Percentiles rank a stretch among this genome's conserved stretches.
phyloP scores from a whole-genome alignment of 1,284 basidiomycete genomes.

The Naganishia sp. region DNA sequence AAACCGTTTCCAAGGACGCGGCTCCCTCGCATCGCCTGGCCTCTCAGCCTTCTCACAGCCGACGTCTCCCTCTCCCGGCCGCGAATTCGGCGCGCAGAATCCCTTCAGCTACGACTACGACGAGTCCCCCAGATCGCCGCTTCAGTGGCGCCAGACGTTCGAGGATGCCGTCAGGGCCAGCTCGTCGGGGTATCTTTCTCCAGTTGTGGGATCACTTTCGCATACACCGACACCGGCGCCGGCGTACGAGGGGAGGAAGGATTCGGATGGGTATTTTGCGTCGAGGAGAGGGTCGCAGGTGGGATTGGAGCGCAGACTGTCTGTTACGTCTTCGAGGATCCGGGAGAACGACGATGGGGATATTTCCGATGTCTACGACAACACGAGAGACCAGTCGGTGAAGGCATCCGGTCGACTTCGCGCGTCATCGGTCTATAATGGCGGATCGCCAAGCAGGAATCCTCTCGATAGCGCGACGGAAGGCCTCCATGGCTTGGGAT shows the following conservation, averaged over 20 bases:
- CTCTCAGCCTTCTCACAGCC: not conserved
- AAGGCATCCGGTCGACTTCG: no score
- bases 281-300: not conserved
- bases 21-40: not conserved
- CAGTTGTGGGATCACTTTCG: not conserved
- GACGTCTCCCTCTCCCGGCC: conserved; percentile 11
- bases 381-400: no score
- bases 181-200: conserved; percentile 1
- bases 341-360: no score
- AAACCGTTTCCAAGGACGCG: not conserved
- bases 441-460: not conserved
- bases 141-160: conserved; percentile 23
- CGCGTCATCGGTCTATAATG: not conserved
- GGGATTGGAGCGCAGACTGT: not conserved
- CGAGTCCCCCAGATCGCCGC: conserved; percentile 15
- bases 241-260: conserved; percentile 2
- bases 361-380: no score
- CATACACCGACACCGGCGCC: conserved; percentile 18
- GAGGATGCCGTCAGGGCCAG: conserved; percentile 13
- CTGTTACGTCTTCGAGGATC: no score
- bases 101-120: not conserved
- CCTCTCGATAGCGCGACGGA: not conserved
- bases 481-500: conserved; percentile 9
- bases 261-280: conserved; percentile 16
- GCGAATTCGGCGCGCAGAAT: not conserved